Conservation (phyloP, 1,284 basidiomycete species). For the Cryptococcus wingfieldii region DNA sequence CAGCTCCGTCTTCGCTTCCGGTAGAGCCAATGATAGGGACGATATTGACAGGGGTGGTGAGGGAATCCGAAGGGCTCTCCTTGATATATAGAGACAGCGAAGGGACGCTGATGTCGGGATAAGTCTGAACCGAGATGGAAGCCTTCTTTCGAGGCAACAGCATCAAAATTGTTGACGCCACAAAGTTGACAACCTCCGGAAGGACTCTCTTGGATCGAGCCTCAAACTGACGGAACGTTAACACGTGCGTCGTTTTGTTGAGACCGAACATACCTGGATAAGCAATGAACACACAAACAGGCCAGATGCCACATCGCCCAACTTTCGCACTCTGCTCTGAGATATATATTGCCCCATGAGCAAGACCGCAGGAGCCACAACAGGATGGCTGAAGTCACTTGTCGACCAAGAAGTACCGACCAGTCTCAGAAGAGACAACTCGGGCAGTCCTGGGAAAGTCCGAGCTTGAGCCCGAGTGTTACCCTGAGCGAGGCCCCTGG, state of each 20-base stretch:
- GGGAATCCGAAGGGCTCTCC: slow-evolving; percentile 14
- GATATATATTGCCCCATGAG: slow-evolving; percentile 90
- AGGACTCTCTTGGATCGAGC: slow-evolving; percentile 75
- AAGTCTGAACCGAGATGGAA: slow-evolving; percentile 56
- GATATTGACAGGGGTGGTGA: slow-evolving; percentile 30
- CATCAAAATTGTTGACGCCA: slow-evolving; percentile 65
- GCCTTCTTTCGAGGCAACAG: slow-evolving; percentile 59
- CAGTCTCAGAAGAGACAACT: slow-evolving; percentile 75
- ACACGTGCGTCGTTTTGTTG: not conserved
- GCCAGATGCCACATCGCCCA: slow-evolving; percentile 74
- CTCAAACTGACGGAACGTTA: slow-evolving; percentile 64
- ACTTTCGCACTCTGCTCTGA: slow-evolving; percentile 70
- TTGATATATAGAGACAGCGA: slow-evolving; percentile 33
- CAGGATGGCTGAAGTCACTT: slow-evolving; percentile 87
- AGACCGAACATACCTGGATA: slow-evolving; percentile 45
- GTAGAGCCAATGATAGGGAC: slow-evolving; percentile 14
- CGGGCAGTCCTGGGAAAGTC: slow-evolving; percentile 84
- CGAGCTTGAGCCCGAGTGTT: slow-evolving; percentile 61
- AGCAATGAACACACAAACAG: slow-evolving; percentile 84
- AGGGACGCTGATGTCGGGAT: slow-evolving; percentile 60
- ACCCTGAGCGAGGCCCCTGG: slow-evolving; percentile 73
- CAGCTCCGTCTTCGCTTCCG: slow-evolving; percentile 18
- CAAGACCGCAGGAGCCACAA: slow-evolving; percentile 78
- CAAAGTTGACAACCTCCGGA: slow-evolving; percentile 84
- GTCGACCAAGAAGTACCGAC: slow-evolving; percentile 86